Percentiles rank a stretch among this genome's conserved stretches.
These are phyloP conservation scores for Leishmania arabica DNA, from an alignment of 208 protist genomes.

Conservation along the genomic window DNA sequence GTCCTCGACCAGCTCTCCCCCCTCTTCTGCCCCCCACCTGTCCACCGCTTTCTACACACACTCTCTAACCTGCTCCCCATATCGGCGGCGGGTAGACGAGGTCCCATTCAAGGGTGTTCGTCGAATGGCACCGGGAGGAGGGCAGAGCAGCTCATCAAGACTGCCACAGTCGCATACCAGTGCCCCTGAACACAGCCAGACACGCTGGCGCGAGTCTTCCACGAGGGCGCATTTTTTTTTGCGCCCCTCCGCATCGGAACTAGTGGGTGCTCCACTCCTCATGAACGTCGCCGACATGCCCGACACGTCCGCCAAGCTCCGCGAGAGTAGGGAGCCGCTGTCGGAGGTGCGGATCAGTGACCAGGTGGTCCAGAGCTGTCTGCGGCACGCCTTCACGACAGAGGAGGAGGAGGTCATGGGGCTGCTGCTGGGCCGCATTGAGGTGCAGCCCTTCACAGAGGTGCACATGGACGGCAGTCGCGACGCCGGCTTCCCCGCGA, in stretches of 20 bases:
- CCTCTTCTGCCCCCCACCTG: background rate
- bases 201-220: background rate
- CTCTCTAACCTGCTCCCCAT: background rate
- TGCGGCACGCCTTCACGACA: slow-evolving; percentile 71
- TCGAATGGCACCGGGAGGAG: background rate
- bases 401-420: slow-evolving; percentile 88
- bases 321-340: slow-evolving; percentile 26
- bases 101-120: background rate
- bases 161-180: background rate
- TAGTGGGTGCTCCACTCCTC: background rate
- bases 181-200: background rate
- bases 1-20: background rate
- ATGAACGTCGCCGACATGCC: background rate
- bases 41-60: background rate
- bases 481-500: background rate
- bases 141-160: background rate
- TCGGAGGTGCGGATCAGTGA: slow-evolving; percentile 57
- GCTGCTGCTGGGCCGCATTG: slow-evolving; percentile 63
- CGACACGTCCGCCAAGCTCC: background rate
- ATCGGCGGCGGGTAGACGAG: background rate
- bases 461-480: background rate
- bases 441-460: slow-evolving; percentile 5
- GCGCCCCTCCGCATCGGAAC: background rate
- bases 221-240: background rate
- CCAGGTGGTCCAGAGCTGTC: slow-evolving; percentile 62